Percentiles rank a stretch among this genome's conserved stretches.
Conservation (phyloP, 371 early-diverging fungal species). For the Apophysomyces ossiformis region DNA sequence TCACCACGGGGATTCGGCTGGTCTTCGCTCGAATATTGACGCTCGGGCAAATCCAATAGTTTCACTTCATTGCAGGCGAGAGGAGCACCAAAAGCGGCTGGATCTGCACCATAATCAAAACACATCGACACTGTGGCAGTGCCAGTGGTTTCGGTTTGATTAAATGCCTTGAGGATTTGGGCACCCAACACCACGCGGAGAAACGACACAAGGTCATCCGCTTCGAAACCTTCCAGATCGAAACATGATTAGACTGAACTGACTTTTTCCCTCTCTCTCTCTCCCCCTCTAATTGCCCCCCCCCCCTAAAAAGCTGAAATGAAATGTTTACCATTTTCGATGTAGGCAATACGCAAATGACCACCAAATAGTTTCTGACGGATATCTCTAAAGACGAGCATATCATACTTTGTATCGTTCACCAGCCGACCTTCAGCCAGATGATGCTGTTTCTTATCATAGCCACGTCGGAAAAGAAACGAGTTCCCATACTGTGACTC, state of each 20-base stretch:
- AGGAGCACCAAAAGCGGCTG: conserved; percentile 67
- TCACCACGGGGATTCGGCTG: conserved; percentile 81
- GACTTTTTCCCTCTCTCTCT: too few species aligned
- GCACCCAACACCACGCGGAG: conserved; percentile 56
- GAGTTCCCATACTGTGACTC: conserved; percentile 48
- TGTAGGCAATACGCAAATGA: conserved; percentile 62
- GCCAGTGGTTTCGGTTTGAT: conserved; percentile 64
- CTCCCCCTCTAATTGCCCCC: too few species aligned
- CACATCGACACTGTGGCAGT: conserved; percentile 59
- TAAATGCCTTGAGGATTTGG: conserved; percentile 62
- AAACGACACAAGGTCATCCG: conserved; percentile 37
- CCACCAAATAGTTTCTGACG: conserved; percentile 85
- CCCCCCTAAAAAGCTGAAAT: too few species aligned
- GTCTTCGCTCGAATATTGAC: conserved; percentile 68
- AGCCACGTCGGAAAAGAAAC: conserved; percentile 52
- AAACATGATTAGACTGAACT: too few species aligned
- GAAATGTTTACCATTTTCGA: conserved; percentile 42
- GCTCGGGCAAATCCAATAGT: conserved; percentile 79
- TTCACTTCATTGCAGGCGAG: conserved; percentile 85
- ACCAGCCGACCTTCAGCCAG: conserved; percentile 49
- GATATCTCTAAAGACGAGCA: conserved; percentile 54
- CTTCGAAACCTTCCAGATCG: not conserved
- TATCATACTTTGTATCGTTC: conserved; percentile 51
- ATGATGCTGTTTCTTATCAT: conserved; percentile 34
- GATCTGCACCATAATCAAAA: conserved; percentile 55